Percentiles rank a stretch among this genome's conserved stretches.
These are phyloP conservation scores for Hypericum perforatum DNA, from an alignment of 345 rosid species.

Conservation along the genomic window DNA sequence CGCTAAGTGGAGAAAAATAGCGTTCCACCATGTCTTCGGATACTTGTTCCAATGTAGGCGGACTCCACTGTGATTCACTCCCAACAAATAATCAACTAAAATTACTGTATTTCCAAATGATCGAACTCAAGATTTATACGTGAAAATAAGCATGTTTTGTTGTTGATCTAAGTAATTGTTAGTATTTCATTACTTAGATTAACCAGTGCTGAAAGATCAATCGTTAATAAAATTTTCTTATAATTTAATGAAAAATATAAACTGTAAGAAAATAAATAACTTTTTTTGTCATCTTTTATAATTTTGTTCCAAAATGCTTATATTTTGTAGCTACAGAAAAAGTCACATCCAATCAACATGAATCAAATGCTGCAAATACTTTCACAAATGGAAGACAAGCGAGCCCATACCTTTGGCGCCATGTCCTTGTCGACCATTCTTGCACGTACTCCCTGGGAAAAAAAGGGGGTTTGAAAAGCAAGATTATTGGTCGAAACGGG, in stretches of 20 bases:
- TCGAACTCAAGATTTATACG: too few relatives aligned
- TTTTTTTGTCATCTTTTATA: too few relatives aligned
- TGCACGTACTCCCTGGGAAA: slow-evolving; percentile 68
- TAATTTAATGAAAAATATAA: too few relatives aligned
- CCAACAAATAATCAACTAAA: too few relatives aligned
- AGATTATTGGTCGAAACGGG: neutral
- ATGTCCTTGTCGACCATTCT: slow-evolving; percentile 71
- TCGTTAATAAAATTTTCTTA: too few relatives aligned
- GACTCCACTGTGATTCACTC: slow-evolving; percentile 63
- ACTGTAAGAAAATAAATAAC: too few relatives aligned
- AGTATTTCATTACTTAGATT: too few relatives aligned
- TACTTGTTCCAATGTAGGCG: slow-evolving; percentile 61
- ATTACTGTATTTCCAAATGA: too few relatives aligned
- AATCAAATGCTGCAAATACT: neutral
- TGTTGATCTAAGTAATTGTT: too few relatives aligned
- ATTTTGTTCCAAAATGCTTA: neutral
- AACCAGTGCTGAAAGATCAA: too few relatives aligned
- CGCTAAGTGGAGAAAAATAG: slow-evolving; percentile 52
- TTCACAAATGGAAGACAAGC: neutral
- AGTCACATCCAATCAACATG: neutral
- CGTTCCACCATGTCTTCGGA: slow-evolving; percentile 68
- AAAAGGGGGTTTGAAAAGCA: neutral
- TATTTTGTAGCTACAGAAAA: neutral
- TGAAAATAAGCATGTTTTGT: too few relatives aligned
- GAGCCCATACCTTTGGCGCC: slow-evolving; percentile 50